Evolutionary conservation across 208 protist genomes (phyloP).

Genomic region (Balamuthia mandrillaris): DNA sequence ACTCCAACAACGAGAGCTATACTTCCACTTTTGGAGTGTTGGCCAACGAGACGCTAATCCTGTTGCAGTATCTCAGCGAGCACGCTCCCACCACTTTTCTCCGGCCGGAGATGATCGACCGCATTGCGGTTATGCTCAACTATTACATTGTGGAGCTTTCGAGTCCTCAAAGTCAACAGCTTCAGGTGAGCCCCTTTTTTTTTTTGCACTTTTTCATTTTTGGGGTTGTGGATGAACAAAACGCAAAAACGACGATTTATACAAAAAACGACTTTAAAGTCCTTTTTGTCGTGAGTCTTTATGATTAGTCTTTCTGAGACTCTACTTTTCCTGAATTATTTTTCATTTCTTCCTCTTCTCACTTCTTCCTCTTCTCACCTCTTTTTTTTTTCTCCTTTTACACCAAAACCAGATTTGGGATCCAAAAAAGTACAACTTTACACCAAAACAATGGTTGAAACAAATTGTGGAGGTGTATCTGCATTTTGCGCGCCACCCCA

Average conservation of each 20-base stretch:
- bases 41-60: constrained; percentile 23
- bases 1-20: not conserved
- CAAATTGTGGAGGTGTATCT: constrained; percentile 54
- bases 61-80: not conserved
- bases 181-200: no score
- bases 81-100: constrained; percentile 53
- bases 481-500: constrained; percentile 17
- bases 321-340: no score
- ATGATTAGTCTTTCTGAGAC: no score
- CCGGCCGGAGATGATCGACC: constrained; percentile 60
- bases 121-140: constrained; percentile 67
- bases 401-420: constrained; percentile 15
- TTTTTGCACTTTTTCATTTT: no score
- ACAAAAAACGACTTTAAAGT: no score
- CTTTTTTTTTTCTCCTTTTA: no score
- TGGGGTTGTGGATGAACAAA: no score
- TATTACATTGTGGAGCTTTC: constrained; percentile 58
- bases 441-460: constrained; percentile 27
- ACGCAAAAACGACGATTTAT: no score
- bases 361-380: no score
- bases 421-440: constrained; percentile 35
- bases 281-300: no score
- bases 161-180: constrained; percentile 59
- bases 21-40: constrained; percentile 18
- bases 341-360: no score